Evolutionary conservation across 2,329 filamentous ascomycete species (phyloP), one percentile per base, ranked within the genome.

Genomic region (Lecanicillium sp.): DNA sequence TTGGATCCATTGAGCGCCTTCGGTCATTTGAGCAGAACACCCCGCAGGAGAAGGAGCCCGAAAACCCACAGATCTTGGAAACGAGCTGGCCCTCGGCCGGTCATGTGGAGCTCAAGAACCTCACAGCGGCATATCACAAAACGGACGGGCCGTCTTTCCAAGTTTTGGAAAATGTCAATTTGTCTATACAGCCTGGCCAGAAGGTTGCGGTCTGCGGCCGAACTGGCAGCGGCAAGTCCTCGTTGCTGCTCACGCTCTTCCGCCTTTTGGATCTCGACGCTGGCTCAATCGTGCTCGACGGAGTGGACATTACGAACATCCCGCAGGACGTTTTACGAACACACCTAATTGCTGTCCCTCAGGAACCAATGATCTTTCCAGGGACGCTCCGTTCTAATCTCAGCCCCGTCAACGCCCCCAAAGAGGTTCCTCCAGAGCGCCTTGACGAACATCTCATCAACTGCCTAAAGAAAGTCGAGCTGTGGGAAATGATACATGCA

Each of bases 331-430:
- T 42, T 4, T 31, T 60, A 1, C 49, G 58, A 0, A 33, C 42
- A 0, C 41, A 50, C 1, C 51, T 76, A 5, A 64, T 66, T 20
- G 60, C 60, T 1, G 51, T 75, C 1, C 65, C 73, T 0, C 74
- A 77, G 53, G 71, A 76, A 33, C 59, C 69, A 0, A 65, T 73
- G 44, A 62, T 72, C n/a, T 52, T 76, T 3, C 61, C 61, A 1
- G 71, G 68, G 2, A 68, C 55, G 0, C 53, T 78, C 3, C 63
- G 69, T 0, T 52, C 58, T 2, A 78, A 77, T 33, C 52, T 71
- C 13, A 14, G n/a, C 12, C 36, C 31, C 30, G 22, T 14, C 13
- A n/a, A 6, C 6, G 4, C 10, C 14, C 19, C 36, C 7, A 19
- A 13, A 22, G 12, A 17, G 2, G 69, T 73, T 42, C 69, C 71